Conservation (phyloP, 2,329 filamentous ascomycete genomes). For the Sporothrix variecibatus region DNA sequence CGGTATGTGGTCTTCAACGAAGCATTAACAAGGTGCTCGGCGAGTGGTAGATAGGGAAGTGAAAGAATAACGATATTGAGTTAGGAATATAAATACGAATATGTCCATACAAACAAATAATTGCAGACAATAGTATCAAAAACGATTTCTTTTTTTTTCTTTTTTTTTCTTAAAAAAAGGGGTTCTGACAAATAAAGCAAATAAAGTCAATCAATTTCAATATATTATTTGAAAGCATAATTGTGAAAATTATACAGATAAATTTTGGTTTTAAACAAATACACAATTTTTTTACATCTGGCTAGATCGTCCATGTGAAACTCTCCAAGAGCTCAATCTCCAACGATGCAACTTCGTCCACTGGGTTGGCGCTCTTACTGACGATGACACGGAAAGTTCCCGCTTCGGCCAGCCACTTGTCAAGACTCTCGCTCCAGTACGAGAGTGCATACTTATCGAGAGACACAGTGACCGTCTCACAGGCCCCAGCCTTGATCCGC, state of each 20-base stretch:
- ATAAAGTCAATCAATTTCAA: too few relatives aligned
- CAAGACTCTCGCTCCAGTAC: not conserved
- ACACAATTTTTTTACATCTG: not conserved
- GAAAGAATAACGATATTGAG: too few relatives aligned
- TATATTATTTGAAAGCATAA: too few relatives aligned
- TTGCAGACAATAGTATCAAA: too few relatives aligned
- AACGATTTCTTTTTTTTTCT: too few relatives aligned
- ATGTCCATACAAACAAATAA: too few relatives aligned
- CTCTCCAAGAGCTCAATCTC: not conserved
- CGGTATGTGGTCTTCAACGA: not conserved
- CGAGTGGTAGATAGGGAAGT: slow-evolving; percentile 13
- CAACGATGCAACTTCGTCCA: not conserved
- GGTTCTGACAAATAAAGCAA: too few relatives aligned
- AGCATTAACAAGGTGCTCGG: not conserved
- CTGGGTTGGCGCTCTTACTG: not conserved
- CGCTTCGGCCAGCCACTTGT: not conserved
- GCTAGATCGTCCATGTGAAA: not conserved
- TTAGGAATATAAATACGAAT: too few relatives aligned
- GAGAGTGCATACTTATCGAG: not conserved
- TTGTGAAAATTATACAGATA: too few relatives aligned
- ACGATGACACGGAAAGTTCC: not conserved
- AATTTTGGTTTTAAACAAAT: too few relatives aligned
- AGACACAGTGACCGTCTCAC: not conserved
- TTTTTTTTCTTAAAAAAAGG: too few relatives aligned
- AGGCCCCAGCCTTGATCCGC: not conserved